Conservation (phyloP, 129 eudicot genomes). For the Helichrysum umbraculigerum region DNA sequence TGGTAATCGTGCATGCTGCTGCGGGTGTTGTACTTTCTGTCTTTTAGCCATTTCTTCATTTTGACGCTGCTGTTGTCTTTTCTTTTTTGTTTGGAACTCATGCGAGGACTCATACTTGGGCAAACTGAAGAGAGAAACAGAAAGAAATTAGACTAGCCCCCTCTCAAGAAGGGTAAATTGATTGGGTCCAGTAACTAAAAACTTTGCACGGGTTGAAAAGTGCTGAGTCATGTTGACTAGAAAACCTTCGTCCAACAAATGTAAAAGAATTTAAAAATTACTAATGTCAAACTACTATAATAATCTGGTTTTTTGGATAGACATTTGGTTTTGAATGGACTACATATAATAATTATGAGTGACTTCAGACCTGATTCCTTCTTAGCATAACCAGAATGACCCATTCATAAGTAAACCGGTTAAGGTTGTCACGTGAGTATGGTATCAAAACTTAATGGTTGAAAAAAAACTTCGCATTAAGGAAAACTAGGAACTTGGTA, state of each 20-base stretch:
- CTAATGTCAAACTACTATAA: background rate
- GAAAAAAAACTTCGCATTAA: background rate
- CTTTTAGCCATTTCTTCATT: conserved; percentile 78
- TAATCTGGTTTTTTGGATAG: background rate
- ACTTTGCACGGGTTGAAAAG: background rate
- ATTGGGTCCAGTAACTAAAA: background rate
- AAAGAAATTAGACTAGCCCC: background rate
- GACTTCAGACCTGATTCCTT: background rate
- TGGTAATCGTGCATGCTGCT: conserved; percentile 65
- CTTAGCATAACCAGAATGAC: background rate
- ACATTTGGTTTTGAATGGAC: background rate
- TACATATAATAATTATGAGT: background rate
- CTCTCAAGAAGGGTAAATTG: background rate
- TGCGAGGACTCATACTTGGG: conserved; percentile 86
- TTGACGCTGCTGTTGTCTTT: conserved; percentile 80
- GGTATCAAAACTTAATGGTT: background rate
- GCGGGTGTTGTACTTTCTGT: conserved; percentile 78
- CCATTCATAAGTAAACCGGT: background rate
- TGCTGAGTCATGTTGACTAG: background rate
- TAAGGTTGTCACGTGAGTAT: background rate
- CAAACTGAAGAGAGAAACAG: conserved; percentile 45
- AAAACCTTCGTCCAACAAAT: background rate
- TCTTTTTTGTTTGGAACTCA: conserved; percentile 87
- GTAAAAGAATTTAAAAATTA: background rate
- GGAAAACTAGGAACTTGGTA: background rate